These are phyloP conservation scores for Sporobolus alterniflorus DNA, from an alignment of 202 grass and related monocot genomes.

Conservation along the genomic window DNA sequence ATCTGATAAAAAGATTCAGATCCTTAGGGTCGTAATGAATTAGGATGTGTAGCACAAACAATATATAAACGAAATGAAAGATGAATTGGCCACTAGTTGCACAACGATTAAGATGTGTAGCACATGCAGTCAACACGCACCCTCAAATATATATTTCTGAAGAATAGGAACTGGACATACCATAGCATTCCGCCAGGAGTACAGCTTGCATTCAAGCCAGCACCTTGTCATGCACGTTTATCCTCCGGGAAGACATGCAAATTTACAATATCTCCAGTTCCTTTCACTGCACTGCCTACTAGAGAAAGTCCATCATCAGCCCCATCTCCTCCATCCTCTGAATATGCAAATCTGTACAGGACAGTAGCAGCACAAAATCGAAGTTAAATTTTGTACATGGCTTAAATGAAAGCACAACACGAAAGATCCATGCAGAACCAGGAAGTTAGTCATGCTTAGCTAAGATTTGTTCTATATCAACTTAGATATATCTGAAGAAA, in stretches of 20 bases:
- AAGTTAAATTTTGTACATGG: slow-evolving; percentile 12
- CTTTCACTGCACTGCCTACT: slow-evolving; percentile 72
- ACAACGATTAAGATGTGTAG: not conserved
- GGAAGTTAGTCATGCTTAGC: slow-evolving; percentile 6
- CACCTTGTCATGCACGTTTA: slow-evolving; percentile 73
- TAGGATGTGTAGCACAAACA: no score
- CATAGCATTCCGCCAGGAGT: slow-evolving; percentile 62
- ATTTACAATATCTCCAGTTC: slow-evolving; percentile 88
- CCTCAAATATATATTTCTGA: not conserved
- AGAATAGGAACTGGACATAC: slow-evolving; percentile 35
- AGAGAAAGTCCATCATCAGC: slow-evolving; percentile 89
- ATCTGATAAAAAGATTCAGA: not conserved
- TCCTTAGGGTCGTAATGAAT: not conserved
- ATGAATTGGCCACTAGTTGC: not conserved
- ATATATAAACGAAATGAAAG: slow-evolving; percentile 2
- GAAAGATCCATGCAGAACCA: not conserved
- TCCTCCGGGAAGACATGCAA: slow-evolving; percentile 67
- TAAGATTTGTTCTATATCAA: not conserved
- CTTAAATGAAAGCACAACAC: slow-evolving; percentile 21
- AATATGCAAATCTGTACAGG: slow-evolving; percentile 81
- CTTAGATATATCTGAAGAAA: not conserved
- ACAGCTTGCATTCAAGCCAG: slow-evolving; percentile 40
- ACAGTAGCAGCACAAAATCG: slow-evolving; percentile 25
- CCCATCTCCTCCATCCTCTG: slow-evolving; percentile 85
- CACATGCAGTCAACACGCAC: not conserved